A percentile compares a stretch with the other conserved stretches of the same genome.
phyloP scores from a whole-genome alignment of 768 basidiomycete species.

The Lentinula guzmanii region DNA sequence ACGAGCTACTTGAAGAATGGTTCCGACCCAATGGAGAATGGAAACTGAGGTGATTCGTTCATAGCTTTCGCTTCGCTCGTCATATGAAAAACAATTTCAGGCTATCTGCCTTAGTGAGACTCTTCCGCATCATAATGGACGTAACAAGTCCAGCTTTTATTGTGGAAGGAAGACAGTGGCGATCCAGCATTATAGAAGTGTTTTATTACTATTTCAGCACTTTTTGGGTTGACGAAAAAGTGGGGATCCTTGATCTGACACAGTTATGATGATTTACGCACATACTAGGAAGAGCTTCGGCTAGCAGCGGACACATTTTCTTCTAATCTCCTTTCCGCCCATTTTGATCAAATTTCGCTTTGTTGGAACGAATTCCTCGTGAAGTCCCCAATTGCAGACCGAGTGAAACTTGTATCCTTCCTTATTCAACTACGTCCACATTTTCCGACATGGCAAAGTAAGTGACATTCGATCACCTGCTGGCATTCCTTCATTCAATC shows the following conservation, averaged over 20 bases:
- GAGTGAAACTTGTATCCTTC: slow-evolving; percentile 54
- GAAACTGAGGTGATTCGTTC: slow-evolving; percentile 44
- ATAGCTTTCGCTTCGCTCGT: neutral
- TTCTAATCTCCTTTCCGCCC: slow-evolving; percentile 56
- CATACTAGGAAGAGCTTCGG: slow-evolving; percentile 60
- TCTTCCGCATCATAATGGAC: slow-evolving; percentile 65
- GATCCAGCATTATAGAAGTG: slow-evolving; percentile 50
- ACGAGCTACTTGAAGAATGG: slow-evolving; percentile 36
- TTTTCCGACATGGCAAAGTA: slow-evolving; percentile 65
- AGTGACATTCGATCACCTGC: slow-evolving; percentile 2
- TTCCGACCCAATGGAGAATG: slow-evolving; percentile 32
- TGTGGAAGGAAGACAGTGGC: slow-evolving; percentile 65
- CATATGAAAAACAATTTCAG: slow-evolving; percentile 22
- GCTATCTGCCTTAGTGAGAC: slow-evolving; percentile 41
- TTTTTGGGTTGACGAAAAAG: slow-evolving; percentile 60
- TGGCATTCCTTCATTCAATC: neutral
- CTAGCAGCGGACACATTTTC: slow-evolving; percentile 51
- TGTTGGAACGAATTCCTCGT: slow-evolving; percentile 64
- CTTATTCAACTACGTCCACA: slow-evolving; percentile 62
- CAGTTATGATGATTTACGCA: neutral
- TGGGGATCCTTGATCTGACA: slow-evolving; percentile 18
- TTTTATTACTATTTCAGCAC: slow-evolving; percentile 56
- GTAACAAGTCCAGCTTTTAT: slow-evolving; percentile 55
- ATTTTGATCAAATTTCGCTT: slow-evolving; percentile 55
- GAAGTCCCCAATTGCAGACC: slow-evolving; percentile 50